Base-by-base conservation (phyloP, 164 flowering plant genomes). In the Magnolia changhungtana region DNA sequence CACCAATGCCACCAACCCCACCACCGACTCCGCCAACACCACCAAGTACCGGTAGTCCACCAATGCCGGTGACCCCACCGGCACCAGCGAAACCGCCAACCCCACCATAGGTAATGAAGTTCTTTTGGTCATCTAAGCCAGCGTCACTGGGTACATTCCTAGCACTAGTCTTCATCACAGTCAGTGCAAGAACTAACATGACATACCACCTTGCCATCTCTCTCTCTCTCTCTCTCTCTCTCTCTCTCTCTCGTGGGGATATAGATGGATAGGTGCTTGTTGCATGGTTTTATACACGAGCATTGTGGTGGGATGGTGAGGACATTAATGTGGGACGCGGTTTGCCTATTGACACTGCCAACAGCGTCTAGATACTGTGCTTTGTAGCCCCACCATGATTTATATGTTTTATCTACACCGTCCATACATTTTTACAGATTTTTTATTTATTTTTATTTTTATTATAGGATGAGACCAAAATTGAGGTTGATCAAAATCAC, bases 111-210 rank as follows among this genome's bases (percentile, higher is more conserved):
- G 21, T 11, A 18, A 73, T 37, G 69, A 73, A 63, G 69, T 73
- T 73, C 69, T 73, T 73, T 51, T 73, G 27, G 52, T 73, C 75
- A 1, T 64, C 63, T 7, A 73, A 24, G 19, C 75, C 75, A 29
- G 51, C 68, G 21, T 63, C 68, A 27, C 69, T 73, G 14, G 75
- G 75, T 7, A 61, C 13, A 24, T 73, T 49, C 68, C 68, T 73
- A 31, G 75, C 69, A 16, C 50, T 8, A 24, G 71, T 31, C 21
- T 11, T n/a, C 19, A 29, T n/a, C 2, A 68, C 50, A 4, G 50
- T 45, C 13, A 68, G 24, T 16, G 75, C 67, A 18, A 64, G 52
- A 51, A 73, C 55, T 20, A n/a, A n/a, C 21, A 73, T 8, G 20
- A 37, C 24, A 1, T 14, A 63, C 52, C 50, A 18, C 76, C 67